These are phyloP conservation scores for Vitis hybrid DNA, from an alignment of 177 flowering plant genomes.

Conservation along the genomic window DNA sequence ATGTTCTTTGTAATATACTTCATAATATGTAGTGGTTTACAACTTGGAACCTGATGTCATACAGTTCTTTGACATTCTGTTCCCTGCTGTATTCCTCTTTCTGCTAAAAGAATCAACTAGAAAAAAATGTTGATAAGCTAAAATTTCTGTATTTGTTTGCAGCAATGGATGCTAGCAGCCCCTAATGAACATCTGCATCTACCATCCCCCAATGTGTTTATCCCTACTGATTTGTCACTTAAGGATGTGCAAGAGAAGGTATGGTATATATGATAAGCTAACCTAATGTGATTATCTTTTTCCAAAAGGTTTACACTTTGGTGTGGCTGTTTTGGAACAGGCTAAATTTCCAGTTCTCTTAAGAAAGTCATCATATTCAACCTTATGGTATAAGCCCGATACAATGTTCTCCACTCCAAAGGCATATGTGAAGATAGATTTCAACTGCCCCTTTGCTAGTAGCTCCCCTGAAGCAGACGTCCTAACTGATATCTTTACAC, in stretches of 20 bases:
- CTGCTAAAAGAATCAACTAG: background rate
- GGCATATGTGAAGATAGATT: conserved; percentile 79
- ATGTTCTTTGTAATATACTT: conserved; percentile 5
- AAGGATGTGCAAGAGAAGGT: conserved; percentile 63
- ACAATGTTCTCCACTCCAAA: conserved; percentile 78
- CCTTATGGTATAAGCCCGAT: conserved; percentile 92
- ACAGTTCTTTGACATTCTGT: no score
- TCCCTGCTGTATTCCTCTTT: background rate
- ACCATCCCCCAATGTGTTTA: conserved; percentile 75
- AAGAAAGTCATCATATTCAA: conserved; percentile 67
- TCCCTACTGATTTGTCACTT: conserved; percentile 82
- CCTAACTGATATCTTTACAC: conserved; percentile 72
- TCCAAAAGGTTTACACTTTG: background rate
- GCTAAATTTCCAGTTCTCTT: conserved; percentile 59
- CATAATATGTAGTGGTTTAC: background rate
- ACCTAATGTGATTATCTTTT: background rate
- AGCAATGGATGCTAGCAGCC: conserved; percentile 78
- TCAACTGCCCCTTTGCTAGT: conserved; percentile 76
- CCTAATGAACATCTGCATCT: conserved; percentile 73
- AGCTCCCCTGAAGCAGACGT: conserved; percentile 81
- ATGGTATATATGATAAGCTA: background rate
- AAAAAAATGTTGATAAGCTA: background rate
- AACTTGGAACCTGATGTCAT: background rate
- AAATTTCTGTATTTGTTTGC: conserved; percentile 17
- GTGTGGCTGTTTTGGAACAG: conserved; percentile 38